Conservation (phyloP, 1,284 basidiomycete species). For the Cryptococcus sp. region DNA sequence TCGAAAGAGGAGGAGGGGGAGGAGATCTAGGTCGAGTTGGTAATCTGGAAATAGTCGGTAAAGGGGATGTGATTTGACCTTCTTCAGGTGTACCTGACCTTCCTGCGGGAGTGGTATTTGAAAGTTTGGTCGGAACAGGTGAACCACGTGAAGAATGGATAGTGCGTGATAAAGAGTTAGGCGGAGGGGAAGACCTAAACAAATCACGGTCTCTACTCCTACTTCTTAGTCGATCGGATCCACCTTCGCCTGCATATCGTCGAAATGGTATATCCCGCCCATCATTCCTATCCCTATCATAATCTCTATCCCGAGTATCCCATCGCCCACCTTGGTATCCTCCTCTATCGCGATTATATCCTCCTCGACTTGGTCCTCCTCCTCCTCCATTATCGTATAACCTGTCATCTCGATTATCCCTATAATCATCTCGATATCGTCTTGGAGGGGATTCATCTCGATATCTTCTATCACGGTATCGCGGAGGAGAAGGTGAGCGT, state of each 20-base stretch:
- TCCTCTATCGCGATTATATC: slow-evolving; percentile 5
- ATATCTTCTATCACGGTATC: slow-evolving; percentile 13
- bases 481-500: slow-evolving; percentile 33
- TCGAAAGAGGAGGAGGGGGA: not conserved
- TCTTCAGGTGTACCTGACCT: slow-evolving; percentile 37
- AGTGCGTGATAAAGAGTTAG: not conserved
- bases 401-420: not conserved
- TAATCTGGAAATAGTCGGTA: slow-evolving; percentile 4
- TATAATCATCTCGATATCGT: slow-evolving; percentile 5
- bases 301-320: slow-evolving; percentile 5
- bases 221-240: not conserved
- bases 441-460: slow-evolving; percentile 27
- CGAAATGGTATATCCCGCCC: too few species aligned
- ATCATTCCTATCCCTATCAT: slow-evolving; percentile 2
- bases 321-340: not conserved
- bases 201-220: slow-evolving; percentile 2
- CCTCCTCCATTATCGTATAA: slow-evolving; percentile 9
- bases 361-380: slow-evolving; percentile 6
- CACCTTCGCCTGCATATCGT: too few species aligned
- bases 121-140: not conserved
- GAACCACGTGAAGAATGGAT: not conserved
- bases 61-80: slow-evolving; percentile 37
- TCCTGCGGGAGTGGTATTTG: not conserved
- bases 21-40: slow-evolving; percentile 16
- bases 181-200: not conserved